Conservation (phyloP, 2,329 filamentous ascomycete genomes). For the Fusarium euwallaceae region DNA sequence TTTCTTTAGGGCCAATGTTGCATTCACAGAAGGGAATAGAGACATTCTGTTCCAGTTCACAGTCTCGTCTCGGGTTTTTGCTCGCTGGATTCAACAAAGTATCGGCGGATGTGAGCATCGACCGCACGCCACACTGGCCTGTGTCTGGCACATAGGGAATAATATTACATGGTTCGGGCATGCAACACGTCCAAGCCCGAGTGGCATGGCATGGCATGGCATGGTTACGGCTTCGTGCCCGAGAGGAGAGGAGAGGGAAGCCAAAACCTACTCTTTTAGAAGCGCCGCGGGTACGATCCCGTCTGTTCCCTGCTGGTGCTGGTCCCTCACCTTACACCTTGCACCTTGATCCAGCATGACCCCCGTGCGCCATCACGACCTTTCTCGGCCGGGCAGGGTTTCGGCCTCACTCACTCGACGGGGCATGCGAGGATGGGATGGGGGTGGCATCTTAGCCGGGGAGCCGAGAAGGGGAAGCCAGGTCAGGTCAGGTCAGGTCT, state of each 20-base stretch:
- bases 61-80: conserved; percentile 14
- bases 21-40: conserved; percentile 5
- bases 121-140: conserved; percentile 1
- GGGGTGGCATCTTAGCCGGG: conserved; percentile 2
- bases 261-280: conserved; percentile 19
- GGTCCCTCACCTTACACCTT: conserved; percentile 25
- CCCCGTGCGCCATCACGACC: conserved; percentile 8
- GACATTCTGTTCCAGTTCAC: neutral
- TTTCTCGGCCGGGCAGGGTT: conserved; percentile 33
- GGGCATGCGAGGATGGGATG: conserved; percentile 9
- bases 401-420: conserved; percentile 30
- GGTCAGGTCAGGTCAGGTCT: neutral
- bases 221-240: conserved; percentile 12
- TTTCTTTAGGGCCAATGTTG: neutral
- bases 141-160: conserved; percentile 6
- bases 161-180: conserved; percentile 14
- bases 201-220: conserved; percentile 14
- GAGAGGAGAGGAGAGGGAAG: conserved; percentile 14
- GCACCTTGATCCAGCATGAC: conserved; percentile 23
- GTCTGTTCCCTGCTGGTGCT: neutral
- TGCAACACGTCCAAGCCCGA: conserved; percentile 5
- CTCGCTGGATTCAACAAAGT: conserved; percentile 4
- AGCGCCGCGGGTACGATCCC: conserved; percentile 3
- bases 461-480: conserved; percentile 1
- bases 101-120: neutral